Conservation (phyloP, 2,329 filamentous ascomycete species). For the Plenodomus biglobosus region DNA sequence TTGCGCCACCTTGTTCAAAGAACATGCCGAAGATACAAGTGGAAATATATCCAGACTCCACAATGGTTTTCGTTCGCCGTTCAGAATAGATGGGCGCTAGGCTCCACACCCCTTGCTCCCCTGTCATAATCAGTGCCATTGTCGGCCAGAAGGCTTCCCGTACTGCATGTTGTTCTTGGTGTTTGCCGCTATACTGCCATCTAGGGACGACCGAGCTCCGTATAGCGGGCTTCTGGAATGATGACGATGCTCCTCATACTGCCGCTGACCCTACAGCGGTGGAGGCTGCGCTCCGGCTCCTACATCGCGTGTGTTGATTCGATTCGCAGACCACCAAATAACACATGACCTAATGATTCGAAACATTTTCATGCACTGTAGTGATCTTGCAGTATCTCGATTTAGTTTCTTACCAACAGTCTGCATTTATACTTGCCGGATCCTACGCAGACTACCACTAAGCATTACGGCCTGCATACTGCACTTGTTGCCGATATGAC, state of each 20-base stretch:
- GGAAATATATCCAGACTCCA: conserved; percentile 13
- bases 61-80: conserved; percentile 19
- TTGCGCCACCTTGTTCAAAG: conserved; percentile 12
- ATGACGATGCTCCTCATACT: conserved; percentile 20
- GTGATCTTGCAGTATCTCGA: background rate
- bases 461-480: too few species aligned
- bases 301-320: conserved; percentile 22
- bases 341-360: conserved; percentile 21
- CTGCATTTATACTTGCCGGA: too few species aligned
- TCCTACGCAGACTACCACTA: too few species aligned
- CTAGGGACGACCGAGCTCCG: conserved; percentile 23
- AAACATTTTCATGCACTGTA: background rate
- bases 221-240: conserved; percentile 30
- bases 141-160: conserved; percentile 34
- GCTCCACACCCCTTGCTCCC: background rate
- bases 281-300: conserved; percentile 16
- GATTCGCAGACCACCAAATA: conserved; percentile 23
- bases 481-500: too few species aligned
- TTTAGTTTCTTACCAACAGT: too few species aligned
- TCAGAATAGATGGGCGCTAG: conserved; percentile 32
- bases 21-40: conserved; percentile 15
- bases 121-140: conserved; percentile 1
- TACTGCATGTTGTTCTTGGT: conserved; percentile 11
- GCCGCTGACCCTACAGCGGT: conserved; percentile 11
- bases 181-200: conserved; percentile 23